phyloP scores from a whole-genome alignment of 192 early-diverging fungal genomes.

The Mortierella hygrophila region DNA sequence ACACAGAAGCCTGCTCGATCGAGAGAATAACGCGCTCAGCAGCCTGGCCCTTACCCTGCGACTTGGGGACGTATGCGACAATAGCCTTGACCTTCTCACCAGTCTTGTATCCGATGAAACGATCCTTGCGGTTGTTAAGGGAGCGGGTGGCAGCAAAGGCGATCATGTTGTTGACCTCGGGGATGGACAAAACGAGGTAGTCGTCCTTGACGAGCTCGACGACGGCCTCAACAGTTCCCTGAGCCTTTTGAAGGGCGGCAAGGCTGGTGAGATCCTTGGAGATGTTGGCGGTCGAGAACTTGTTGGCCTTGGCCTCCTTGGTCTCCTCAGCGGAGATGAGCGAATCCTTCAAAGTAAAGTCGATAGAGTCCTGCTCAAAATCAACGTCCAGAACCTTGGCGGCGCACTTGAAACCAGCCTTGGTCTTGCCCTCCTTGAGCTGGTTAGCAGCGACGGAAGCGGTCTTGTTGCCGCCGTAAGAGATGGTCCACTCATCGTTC shows the following conservation, averaged over 20 bases:
- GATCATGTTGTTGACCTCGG: constrained; percentile 63
- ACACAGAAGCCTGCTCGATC: constrained; percentile 19
- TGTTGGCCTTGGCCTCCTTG: constrained; percentile 38
- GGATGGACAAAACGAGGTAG: constrained; percentile 79
- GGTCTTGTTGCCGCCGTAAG: constrained; percentile 59
- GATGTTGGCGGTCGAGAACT: constrained; percentile 13
- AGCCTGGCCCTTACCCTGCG: constrained; percentile 36
- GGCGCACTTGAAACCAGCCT: constrained; percentile 62
- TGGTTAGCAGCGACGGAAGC: constrained; percentile 74
- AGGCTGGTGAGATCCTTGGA: constrained; percentile 33
- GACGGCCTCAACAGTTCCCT: constrained; percentile 63
- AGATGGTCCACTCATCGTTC: constrained; percentile 60
- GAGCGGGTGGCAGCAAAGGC: constrained; percentile 70
- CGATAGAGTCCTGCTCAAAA: constrained; percentile 70
- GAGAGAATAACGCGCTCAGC: constrained; percentile 44
- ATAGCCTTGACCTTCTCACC: constrained; percentile 66
- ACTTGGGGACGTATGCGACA: constrained; percentile 58
- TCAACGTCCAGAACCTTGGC: constrained; percentile 81
- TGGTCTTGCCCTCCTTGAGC: constrained; percentile 61
- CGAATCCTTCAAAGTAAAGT: constrained; percentile 69
- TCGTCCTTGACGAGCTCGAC: constrained; percentile 86
- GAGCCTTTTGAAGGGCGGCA: constrained; percentile 50
- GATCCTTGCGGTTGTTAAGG: constrained; percentile 71
- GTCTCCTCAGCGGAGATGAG: constrained; percentile 32
- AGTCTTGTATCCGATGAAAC: constrained; percentile 72